These are phyloP conservation scores for Letharia lupina DNA, from an alignment of 495 filamentous ascomycete species.

Conservation along the genomic window DNA sequence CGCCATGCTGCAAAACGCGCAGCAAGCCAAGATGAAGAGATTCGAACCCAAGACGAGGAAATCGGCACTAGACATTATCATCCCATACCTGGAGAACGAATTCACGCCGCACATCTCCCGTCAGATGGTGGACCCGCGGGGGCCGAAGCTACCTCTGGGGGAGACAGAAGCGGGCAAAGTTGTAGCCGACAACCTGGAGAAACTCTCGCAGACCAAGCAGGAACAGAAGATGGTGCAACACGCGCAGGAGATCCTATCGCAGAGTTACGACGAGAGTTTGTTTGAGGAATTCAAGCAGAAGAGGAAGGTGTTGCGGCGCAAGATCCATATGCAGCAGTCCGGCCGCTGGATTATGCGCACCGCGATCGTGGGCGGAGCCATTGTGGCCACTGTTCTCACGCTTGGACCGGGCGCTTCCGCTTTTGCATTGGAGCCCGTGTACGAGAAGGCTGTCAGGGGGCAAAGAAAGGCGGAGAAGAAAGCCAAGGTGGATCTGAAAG, in stretches of 20 bases:
- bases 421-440: slow-evolving; percentile 15
- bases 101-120: slow-evolving; percentile 15
- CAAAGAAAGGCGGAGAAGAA: slow-evolving; percentile 11
- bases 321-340: slow-evolving; percentile 11
- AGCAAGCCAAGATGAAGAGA: too few species aligned
- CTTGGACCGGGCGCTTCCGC: slow-evolving; percentile 18
- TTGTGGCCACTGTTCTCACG: slow-evolving; percentile 16
- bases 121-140: slow-evolving; percentile 17
- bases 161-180: slow-evolving; percentile 20
- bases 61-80: slow-evolving; percentile 16
- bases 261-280: slow-evolving; percentile 13
- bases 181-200: slow-evolving; percentile 16
- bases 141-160: slow-evolving; percentile 16
- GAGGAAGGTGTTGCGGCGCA: slow-evolving; percentile 9
- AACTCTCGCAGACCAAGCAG: background rate
- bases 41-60: too few species aligned
- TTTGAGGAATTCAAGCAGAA: slow-evolving; percentile 20
- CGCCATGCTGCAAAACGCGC: too few species aligned
- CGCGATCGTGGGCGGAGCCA: slow-evolving; percentile 15
- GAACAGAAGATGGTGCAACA: slow-evolving; percentile 1
- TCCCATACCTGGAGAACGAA: slow-evolving; percentile 11
- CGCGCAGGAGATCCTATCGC: slow-evolving; percentile 1
- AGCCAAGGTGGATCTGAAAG: slow-evolving; percentile 8
- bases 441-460: slow-evolving; percentile 7
- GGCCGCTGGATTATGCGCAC: slow-evolving; percentile 16